Conservation (phyloP, 768 basidiomycete species). For the Fomitopsis serialis region DNA sequence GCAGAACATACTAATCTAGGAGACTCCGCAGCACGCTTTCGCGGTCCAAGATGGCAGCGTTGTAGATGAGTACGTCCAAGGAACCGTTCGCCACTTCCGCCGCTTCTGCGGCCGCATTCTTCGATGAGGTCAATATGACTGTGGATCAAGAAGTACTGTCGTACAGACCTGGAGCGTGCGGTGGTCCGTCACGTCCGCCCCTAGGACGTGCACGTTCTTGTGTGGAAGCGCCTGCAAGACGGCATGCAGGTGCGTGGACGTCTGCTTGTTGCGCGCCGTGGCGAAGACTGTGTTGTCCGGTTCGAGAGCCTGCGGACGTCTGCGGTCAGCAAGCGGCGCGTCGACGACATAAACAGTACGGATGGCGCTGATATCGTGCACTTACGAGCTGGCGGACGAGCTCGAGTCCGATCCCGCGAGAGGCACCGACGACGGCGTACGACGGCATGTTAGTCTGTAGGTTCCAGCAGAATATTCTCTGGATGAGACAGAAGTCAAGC, state of each 20-base stretch:
- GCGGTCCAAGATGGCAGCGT: conserved; percentile 24
- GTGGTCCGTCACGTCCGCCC: neutral
- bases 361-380: neutral
- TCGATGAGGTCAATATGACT: no score
- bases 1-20: no score
- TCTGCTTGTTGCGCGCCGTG: no score
- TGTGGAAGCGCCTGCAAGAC: no score
- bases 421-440: conserved; percentile 6
- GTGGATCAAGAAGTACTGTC: neutral
- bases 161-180: conserved; percentile 26
- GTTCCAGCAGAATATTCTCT: no score
- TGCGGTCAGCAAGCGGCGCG: neutral
- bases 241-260: no score
- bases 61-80: conserved; percentile 34
- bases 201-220: no score
- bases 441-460: neutral
- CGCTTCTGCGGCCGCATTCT: conserved; percentile 9
- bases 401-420: conserved; percentile 12
- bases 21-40: neutral
- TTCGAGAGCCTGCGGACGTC: neutral
- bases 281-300: no score
- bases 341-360: no score
- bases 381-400: conserved; percentile 18
- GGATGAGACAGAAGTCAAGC: no score
- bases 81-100: conserved; percentile 24